Conservation (phyloP, 345 rosid genomes). For the Eucalyptus pumila region DNA sequence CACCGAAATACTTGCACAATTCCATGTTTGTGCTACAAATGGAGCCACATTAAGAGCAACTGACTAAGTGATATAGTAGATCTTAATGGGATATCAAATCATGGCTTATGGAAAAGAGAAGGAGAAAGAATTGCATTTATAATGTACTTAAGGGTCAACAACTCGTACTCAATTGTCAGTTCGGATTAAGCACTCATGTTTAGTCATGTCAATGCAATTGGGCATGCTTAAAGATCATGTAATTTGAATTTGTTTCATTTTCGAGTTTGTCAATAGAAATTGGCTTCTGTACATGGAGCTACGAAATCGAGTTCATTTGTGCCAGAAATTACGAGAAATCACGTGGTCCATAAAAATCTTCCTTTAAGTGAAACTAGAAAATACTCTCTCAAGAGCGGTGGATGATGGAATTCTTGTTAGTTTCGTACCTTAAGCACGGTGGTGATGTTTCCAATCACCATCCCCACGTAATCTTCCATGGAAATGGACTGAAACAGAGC, state of each 20-base stretch:
- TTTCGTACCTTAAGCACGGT: conserved; percentile 1
- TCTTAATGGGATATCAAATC: not conserved
- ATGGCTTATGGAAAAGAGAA: not conserved
- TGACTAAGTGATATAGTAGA: not conserved
- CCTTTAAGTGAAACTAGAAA: not conserved
- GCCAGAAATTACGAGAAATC: not conserved
- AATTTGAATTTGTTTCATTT: not conserved
- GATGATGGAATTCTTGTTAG: not conserved
- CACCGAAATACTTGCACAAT: not conserved
- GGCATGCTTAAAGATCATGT: not conserved
- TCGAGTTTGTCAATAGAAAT: not conserved
- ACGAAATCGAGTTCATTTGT: not conserved
- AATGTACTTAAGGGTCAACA: not conserved
- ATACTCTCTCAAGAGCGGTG: not conserved
- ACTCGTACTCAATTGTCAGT: not conserved
- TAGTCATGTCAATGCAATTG: not conserved
- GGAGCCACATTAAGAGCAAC: not conserved
- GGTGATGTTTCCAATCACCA: conserved; percentile 13
- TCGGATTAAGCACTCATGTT: not conserved
- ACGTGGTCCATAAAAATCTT: not conserved
- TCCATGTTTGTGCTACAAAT: not conserved
- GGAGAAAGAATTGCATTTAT: not conserved
- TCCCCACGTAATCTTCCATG: not conserved
- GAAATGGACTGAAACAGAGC: not conserved
- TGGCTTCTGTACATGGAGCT: not conserved